A percentile compares a stretch with the other conserved stretches of the same genome.
Conservation (phyloP, 108 stramenopile genomes). For the Nitzschia palea region DNA sequence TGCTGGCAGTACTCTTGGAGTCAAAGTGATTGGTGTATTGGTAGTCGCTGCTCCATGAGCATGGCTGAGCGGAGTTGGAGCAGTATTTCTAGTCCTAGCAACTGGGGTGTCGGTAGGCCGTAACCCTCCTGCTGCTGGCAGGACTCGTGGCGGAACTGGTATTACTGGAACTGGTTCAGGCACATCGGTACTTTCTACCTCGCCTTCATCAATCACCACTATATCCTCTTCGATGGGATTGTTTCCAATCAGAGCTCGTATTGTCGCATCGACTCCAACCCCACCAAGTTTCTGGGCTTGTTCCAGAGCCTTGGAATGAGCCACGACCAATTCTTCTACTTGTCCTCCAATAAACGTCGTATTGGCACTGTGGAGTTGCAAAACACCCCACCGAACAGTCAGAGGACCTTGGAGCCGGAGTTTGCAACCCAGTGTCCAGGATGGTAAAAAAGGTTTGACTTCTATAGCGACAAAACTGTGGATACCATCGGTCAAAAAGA, state of each 20-base stretch:
- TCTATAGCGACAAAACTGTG: slow-evolving; percentile 17
- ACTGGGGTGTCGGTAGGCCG: too few relatives aligned
- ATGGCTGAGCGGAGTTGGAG: too few relatives aligned
- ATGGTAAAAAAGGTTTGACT: slow-evolving; percentile 40
- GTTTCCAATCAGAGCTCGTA: slow-evolving; percentile 69
- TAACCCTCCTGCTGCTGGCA: too few relatives aligned
- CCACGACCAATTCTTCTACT: slow-evolving; percentile 44
- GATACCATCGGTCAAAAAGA: slow-evolving; percentile 52
- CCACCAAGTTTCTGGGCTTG: slow-evolving; percentile 49
- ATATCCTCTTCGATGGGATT: slow-evolving; percentile 25
- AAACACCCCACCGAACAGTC: slow-evolving; percentile 45
- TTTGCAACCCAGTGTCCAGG: slow-evolving; percentile 51
- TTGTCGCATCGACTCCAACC: slow-evolving; percentile 77
- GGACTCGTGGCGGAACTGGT: slow-evolving; percentile 3
- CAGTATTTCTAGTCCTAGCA: too few relatives aligned
- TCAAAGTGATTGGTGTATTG: too few relatives aligned
- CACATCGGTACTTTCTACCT: slow-evolving; percentile 30
- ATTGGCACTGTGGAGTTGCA: slow-evolving; percentile 59
- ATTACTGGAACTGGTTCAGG: background rate
- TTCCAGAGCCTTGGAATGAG: slow-evolving; percentile 50
- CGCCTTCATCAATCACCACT: slow-evolving; percentile 21
- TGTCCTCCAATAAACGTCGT: slow-evolving; percentile 58
- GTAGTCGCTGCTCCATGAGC: too few relatives aligned
- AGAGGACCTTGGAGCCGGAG: slow-evolving; percentile 57
- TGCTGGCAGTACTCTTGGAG: too few relatives aligned